Conservation (phyloP, 129 eudicot genomes). For the Centella asiatica region DNA sequence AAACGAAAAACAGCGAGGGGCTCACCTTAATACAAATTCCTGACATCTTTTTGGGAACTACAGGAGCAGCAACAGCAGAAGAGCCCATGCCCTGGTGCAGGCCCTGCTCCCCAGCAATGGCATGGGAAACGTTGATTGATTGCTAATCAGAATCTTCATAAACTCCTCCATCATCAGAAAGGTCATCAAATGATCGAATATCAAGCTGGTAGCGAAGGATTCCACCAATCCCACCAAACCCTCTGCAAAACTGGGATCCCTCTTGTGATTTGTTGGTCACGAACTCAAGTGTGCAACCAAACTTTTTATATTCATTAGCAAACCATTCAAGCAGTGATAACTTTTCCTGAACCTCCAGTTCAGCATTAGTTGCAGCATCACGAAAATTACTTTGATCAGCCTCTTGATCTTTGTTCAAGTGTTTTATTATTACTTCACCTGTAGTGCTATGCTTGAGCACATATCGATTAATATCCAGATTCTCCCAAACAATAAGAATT, state of each 20-base stretch:
- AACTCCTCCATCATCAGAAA: conserved; percentile 12
- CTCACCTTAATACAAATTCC: neutral
- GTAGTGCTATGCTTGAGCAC: conserved; percentile 7
- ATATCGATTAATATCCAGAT: conserved; percentile 11
- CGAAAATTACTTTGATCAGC: conserved; percentile 11
- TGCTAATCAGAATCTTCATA: conserved; percentile 21
- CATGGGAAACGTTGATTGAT: conserved; percentile 15
- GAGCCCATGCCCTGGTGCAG: conserved; percentile 14
- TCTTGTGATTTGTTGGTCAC: conserved; percentile 17
- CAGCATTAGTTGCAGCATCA: conserved; percentile 15
- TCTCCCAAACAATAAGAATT: conserved; percentile 17
- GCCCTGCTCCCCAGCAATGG: conserved; percentile 11
- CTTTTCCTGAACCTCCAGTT: conserved; percentile 20
- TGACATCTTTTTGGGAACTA: neutral
- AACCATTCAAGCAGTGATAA: conserved; percentile 18
- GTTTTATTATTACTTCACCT: conserved; percentile 10
- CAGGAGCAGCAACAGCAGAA: conserved; percentile 11
- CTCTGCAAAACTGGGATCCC: conserved; percentile 21
- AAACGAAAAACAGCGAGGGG: neutral
- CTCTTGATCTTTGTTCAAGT: conserved; percentile 14
- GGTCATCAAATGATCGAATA: conserved; percentile 17
- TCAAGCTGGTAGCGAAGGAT: conserved; percentile 21
- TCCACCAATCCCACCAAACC: conserved; percentile 16
- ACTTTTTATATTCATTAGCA: conserved; percentile 12
- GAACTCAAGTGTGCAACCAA: conserved; percentile 18